phyloP scores from a whole-genome alignment of 768 basidiomycete species.

The Cyclocybe cylindracea region DNA sequence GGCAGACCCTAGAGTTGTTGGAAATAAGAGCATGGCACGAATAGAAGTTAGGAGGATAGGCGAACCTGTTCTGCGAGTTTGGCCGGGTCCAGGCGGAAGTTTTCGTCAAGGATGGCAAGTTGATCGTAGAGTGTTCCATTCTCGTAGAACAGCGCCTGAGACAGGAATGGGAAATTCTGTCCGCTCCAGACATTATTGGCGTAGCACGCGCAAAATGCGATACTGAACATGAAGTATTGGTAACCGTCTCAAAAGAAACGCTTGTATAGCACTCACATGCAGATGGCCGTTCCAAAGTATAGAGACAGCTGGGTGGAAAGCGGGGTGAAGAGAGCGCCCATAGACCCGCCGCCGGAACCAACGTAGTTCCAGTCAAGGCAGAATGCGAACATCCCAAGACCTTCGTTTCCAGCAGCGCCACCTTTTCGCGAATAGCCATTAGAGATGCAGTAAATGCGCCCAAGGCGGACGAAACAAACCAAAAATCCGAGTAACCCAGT shows the following conservation, averaged over 20 bases:
- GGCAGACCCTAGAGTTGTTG: slow-evolving; percentile 34
- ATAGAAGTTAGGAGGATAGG: slow-evolving; percentile 8
- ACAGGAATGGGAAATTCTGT: slow-evolving; percentile 61
- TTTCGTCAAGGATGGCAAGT: slow-evolving; percentile 48
- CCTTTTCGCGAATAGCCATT: slow-evolving; percentile 19
- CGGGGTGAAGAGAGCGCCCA: slow-evolving; percentile 52
- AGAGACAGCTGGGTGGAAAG: slow-evolving; percentile 53
- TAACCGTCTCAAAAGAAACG: not conserved
- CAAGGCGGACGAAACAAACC: slow-evolving; percentile 30
- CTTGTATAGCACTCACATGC: slow-evolving; percentile 40
- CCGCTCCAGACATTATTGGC: slow-evolving; percentile 56
- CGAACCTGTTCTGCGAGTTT: slow-evolving; percentile 46
- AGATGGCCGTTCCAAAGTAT: slow-evolving; percentile 50
- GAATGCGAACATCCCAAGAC: slow-evolving; percentile 58
- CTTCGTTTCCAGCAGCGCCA: slow-evolving; percentile 63
- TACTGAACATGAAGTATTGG: slow-evolving; percentile 19
- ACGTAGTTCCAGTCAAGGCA: slow-evolving; percentile 67
- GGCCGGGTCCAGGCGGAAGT: slow-evolving; percentile 47
- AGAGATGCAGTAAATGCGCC: not conserved
- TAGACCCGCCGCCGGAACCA: slow-evolving; percentile 43
- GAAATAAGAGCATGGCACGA: not conserved
- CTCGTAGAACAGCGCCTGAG: slow-evolving; percentile 50
- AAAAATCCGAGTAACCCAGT: slow-evolving; percentile 55
- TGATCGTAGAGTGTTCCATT: slow-evolving; percentile 57
- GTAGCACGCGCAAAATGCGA: slow-evolving; percentile 45